Evolutionary conservation across 768 basidiomycete genomes (phyloP).

Genomic region (Phaffia tasmanica): DNA sequence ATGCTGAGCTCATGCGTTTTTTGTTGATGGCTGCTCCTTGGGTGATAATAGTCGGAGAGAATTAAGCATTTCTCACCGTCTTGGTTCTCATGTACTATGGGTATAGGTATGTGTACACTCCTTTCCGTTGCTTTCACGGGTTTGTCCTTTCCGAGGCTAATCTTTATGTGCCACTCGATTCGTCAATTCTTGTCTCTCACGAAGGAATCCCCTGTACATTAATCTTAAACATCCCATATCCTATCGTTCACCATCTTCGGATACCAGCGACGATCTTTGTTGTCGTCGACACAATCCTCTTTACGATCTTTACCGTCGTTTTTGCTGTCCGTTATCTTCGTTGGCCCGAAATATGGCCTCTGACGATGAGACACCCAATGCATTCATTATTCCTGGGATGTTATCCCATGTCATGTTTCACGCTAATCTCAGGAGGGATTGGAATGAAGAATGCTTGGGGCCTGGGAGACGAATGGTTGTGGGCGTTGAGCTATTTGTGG

Average conservation of each 20-base stretch:
- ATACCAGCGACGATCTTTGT: constrained; percentile 22
- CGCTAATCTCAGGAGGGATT: constrained; percentile 24
- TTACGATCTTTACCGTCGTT: constrained; percentile 23
- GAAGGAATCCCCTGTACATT: constrained; percentile 22
- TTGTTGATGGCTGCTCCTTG: background rate
- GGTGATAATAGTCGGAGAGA: constrained; percentile 3
- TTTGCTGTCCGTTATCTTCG: constrained; percentile 24
- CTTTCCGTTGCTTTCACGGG: constrained; percentile 10
- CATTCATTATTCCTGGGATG: background rate
- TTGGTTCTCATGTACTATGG: constrained; percentile 9
- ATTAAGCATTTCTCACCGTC: constrained; percentile 21
- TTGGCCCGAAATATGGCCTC: constrained; percentile 20
- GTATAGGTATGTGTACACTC: constrained; percentile 2
- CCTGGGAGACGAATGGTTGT: constrained; percentile 23
- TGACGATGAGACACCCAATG: constrained; percentile 22
- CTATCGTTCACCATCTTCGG: constrained; percentile 20
- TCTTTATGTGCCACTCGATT: background rate
- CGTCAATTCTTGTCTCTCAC: background rate
- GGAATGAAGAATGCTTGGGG: constrained; percentile 21
- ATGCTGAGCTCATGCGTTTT: background rate
- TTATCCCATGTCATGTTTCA: constrained; percentile 22
- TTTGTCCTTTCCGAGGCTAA: background rate
- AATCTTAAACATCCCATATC: constrained; percentile 25
- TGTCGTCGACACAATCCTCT: constrained; percentile 26
- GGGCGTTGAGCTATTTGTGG: constrained; percentile 25